Evolutionary conservation across 2,329 filamentous ascomycete species (phyloP), one percentile per base, ranked within the genome.

Genomic region (Aplosporella prunicola): DNA sequence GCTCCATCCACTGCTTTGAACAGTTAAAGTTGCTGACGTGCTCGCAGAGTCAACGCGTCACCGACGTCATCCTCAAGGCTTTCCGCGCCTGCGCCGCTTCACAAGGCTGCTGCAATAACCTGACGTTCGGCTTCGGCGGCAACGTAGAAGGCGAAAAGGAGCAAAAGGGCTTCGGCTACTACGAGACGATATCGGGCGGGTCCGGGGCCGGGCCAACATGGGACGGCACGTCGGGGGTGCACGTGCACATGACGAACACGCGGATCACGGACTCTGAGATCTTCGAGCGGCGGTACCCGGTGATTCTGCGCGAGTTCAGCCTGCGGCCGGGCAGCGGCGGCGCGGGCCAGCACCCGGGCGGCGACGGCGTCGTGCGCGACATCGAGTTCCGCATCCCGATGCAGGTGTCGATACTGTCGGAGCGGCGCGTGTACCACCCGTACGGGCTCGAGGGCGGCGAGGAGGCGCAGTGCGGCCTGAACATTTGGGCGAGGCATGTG

Each of bases 191-290:
- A 45, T 79, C 80, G 0, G 83, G 84, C 25, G 84, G 84, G 0
- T 76, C 72, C 25, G 83, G 83, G 18, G 84, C 83, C 0, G 82
- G 82, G 0, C 72, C 78, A 0, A 67, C 68, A 10, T 88, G 82
- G 82, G 67, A 80, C 43, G 83, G 83, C 24, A 79, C 80, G 9
- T 76, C 68, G 35, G 82, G 81, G 11, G 81, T 88, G n/a, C 82
- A 89, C 54, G 81, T 76, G 2, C 82, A 89, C 60, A 87, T 88
- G 80, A 89, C 84, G 5, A 91, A 91, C 56, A 89, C 83, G 3
- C 72, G 82, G 10, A 89, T 88, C 52, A 88, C 83, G 0, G 84
- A 89, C 52, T 70, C 79, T 0, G 84, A 91, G 55, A 73, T 87
- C 5, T 82, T 89, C 46, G 83, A 89, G 62, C 69, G 80, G 18